phyloP scores from a whole-genome alignment of 225 moss, liverwort and hornwort genomes.

The Bryoerythrophyllum caledonicum region DNA sequence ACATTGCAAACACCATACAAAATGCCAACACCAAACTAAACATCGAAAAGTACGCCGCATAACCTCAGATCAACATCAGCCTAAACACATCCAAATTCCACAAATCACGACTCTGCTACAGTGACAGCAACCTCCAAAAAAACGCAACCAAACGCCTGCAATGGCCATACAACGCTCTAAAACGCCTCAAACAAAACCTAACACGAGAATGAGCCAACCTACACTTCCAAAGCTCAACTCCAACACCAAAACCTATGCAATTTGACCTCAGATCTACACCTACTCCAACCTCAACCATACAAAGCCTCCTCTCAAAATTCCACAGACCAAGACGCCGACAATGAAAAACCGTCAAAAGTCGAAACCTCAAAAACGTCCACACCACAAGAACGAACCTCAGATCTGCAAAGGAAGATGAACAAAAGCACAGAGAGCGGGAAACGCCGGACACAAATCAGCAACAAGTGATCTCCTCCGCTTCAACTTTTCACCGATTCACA shows the following conservation, averaged over 20 bases:
- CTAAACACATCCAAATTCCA: neutral
- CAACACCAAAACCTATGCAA: neutral
- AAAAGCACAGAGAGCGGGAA: neutral
- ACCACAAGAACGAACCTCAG: conserved; percentile 47
- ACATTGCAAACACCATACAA: conserved; percentile 11
- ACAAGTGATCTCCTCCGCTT: neutral
- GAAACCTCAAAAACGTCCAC: neutral
- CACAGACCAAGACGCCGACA: neutral
- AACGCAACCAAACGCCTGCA: neutral
- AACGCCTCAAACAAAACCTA: neutral
- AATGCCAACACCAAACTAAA: neutral
- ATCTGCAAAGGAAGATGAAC: conserved; percentile 30
- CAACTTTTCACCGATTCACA: conserved; percentile 20
- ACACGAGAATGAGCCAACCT: neutral
- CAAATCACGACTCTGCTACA: neutral
- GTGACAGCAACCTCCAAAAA: neutral
- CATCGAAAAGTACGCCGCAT: neutral
- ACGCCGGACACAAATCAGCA: neutral
- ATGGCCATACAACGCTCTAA: no score
- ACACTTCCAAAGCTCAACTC: neutral
- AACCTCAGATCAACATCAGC: conserved; percentile 19
- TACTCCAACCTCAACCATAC: neutral
- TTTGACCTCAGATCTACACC: conserved; percentile 23
- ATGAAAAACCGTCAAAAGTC: no score
- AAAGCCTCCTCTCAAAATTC: neutral